Evolutionary conservation across 1,139 yeast genomes (phyloP).

Genomic region (Yamadazyma epiphylla): DNA sequence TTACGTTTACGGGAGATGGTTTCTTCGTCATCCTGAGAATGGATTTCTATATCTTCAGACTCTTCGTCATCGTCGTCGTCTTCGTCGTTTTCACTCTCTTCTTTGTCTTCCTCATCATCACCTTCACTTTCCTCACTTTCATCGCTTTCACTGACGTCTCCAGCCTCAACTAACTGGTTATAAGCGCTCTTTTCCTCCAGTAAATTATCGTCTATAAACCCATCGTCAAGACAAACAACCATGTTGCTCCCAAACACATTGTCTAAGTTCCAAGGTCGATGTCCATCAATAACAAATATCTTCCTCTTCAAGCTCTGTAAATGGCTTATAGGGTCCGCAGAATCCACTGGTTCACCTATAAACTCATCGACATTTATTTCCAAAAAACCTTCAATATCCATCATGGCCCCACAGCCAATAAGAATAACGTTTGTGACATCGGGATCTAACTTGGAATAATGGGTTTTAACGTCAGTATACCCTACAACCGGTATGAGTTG

Average conservation of each 20-base stretch:
- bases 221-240: constrained; percentile 86
- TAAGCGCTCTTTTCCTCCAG: constrained; percentile 55
- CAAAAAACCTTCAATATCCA: constrained; percentile 77
- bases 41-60: constrained; percentile 19
- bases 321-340: constrained; percentile 4
- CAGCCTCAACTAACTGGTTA: constrained; percentile 35
- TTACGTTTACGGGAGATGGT: constrained; percentile 28
- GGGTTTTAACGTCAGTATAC: constrained; percentile 67
- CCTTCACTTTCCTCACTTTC: constrained; percentile 24
- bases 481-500: constrained; percentile 96
- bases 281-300: constrained; percentile 84
- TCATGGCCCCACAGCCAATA: constrained; percentile 94
- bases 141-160: constrained; percentile 22
- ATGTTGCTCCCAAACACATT: constrained; percentile 84
- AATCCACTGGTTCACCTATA: constrained; percentile 10
- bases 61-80: constrained; percentile 18
- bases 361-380: constrained; percentile 57
- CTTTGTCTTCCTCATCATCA: constrained; percentile 19
- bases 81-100: constrained; percentile 15
- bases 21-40: constrained; percentile 33
- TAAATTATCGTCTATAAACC: constrained; percentile 58
- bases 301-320: constrained; percentile 19
- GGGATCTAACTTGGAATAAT: constrained; percentile 61
- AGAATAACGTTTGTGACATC: constrained; percentile 77
- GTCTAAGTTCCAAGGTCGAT: constrained; percentile 94